Evolutionary conservation across 768 basidiomycete genomes (phyloP).

Genomic region (Lepiota brunneoincarnata): DNA sequence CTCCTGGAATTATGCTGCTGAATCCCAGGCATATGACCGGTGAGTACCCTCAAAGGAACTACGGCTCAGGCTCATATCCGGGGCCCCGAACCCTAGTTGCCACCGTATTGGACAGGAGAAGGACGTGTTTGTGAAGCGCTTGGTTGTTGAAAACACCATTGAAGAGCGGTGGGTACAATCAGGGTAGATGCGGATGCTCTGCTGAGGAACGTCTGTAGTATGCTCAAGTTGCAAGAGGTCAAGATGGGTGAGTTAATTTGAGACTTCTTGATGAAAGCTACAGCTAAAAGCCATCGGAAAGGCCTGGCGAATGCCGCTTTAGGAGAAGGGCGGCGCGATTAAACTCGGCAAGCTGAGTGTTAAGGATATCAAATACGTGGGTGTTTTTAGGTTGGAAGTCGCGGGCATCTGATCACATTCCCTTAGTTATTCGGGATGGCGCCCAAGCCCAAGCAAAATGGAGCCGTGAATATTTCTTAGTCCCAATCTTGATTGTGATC

Average conservation of each 20-base stretch:
- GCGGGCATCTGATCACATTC: not conserved
- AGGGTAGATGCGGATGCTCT: not conserved
- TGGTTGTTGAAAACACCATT: constrained; percentile 65
- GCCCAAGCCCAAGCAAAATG: not conserved
- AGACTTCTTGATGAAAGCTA: not conserved
- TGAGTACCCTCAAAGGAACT: constrained; percentile 1
- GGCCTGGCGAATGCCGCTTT: constrained; percentile 68
- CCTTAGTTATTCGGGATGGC: constrained; percentile 37
- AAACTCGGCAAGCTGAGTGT: constrained; percentile 66
- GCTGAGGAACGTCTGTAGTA: constrained; percentile 32
- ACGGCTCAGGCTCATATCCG: constrained; percentile 20
- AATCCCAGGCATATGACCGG: constrained; percentile 62
- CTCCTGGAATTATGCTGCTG: constrained; percentile 72
- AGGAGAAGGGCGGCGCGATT: constrained; percentile 60
- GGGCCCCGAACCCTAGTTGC: constrained; percentile 41
- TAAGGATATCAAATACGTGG: constrained; percentile 63
- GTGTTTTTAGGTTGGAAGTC: not conserved
- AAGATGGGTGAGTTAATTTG: constrained; percentile 45
- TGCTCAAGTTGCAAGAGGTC: constrained; percentile 67
- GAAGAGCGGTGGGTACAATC: constrained; percentile 67
- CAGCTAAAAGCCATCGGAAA: constrained; percentile 14
- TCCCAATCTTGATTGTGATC: too few relatives aligned
- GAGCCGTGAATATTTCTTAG: not conserved
- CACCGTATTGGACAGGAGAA: constrained; percentile 74
- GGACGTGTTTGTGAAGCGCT: constrained; percentile 62